Percentiles rank a stretch among this genome's conserved stretches.
Conservation (phyloP, 345 rosid genomes). For the Hypericum androsaemum region DNA sequence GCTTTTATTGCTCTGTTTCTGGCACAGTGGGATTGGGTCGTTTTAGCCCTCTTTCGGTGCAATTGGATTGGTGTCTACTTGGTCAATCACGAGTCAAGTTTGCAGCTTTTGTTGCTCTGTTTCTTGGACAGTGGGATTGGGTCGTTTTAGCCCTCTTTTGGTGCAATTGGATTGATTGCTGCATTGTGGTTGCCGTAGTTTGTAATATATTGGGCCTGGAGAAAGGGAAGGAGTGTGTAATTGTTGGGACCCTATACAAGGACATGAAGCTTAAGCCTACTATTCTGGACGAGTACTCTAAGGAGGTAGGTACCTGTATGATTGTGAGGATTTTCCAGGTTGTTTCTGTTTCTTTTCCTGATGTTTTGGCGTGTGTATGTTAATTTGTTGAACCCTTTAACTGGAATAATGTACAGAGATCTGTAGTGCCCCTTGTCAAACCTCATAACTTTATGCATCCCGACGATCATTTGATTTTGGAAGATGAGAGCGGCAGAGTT, state of each 20-base stretch:
- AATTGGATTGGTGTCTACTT: not conserved
- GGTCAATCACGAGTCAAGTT: too few species aligned
- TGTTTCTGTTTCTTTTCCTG: conserved; percentile 3
- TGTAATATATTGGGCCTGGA: conserved; percentile 75
- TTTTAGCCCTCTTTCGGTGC: conserved; percentile 12
- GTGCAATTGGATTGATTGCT: conserved; percentile 1
- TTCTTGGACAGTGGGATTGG: too few species aligned
- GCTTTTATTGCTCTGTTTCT: too few species aligned
- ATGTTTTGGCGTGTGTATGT: not conserved
- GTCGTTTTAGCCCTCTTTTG: too few species aligned
- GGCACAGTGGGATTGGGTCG: too few species aligned
- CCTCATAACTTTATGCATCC: conserved; percentile 76
- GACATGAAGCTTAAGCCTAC: conserved; percentile 95
- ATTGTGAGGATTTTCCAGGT: conserved; percentile 3
- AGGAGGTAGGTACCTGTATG: conserved; percentile 35
- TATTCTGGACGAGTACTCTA: conserved; percentile 90
- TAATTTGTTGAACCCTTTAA: conserved; percentile 12
- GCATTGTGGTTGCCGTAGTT: conserved; percentile 32
- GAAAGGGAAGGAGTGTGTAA: conserved; percentile 70
- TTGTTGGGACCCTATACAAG: conserved; percentile 88
- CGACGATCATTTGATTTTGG: conserved; percentile 71
- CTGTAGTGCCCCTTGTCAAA: conserved; percentile 60
- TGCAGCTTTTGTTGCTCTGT: too few species aligned
- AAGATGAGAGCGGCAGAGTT: conserved; percentile 96
- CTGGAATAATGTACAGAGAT: conserved; percentile 46